phyloP scores from a whole-genome alignment of 306 rosid species.

The Fragaria iinumae region DNA sequence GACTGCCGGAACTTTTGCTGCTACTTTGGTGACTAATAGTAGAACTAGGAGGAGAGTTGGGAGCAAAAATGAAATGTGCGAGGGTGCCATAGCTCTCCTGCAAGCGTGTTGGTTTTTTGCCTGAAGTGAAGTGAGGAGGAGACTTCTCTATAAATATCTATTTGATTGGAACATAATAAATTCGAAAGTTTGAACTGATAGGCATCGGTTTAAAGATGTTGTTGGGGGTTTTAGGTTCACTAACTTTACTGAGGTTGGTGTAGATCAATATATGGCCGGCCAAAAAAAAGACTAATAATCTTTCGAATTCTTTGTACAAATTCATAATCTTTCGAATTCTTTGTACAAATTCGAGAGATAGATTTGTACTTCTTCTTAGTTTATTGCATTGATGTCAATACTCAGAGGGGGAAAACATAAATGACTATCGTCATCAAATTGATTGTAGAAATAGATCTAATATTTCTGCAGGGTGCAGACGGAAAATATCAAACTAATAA shows the following conservation, averaged over 20 bases:
- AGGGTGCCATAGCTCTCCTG: conserved; percentile 18
- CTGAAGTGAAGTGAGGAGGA: conserved; percentile 5
- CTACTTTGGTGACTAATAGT: background rate
- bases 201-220: conserved; percentile 36
- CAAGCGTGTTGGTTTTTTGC: background rate
- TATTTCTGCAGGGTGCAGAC: background rate
- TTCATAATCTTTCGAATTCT: no score
- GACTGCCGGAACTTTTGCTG: conserved; percentile 57
- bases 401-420: background rate
- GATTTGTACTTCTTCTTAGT: background rate
- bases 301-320: no score
- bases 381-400: background rate
- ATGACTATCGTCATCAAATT: background rate
- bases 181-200: conserved; percentile 1
- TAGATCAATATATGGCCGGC: background rate
- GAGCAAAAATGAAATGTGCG: conserved; percentile 26
- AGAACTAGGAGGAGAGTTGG: conserved; percentile 24
- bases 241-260: background rate
- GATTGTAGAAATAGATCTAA: background rate
- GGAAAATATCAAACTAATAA: background rate
- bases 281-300: background rate
- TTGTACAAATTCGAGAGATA: no score
- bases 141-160: conserved; percentile 31
- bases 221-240: conserved; percentile 38
- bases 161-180: conserved; percentile 6